phyloP scores from a whole-genome alignment of 306 rosid species.

The Castanea mollissima region DNA sequence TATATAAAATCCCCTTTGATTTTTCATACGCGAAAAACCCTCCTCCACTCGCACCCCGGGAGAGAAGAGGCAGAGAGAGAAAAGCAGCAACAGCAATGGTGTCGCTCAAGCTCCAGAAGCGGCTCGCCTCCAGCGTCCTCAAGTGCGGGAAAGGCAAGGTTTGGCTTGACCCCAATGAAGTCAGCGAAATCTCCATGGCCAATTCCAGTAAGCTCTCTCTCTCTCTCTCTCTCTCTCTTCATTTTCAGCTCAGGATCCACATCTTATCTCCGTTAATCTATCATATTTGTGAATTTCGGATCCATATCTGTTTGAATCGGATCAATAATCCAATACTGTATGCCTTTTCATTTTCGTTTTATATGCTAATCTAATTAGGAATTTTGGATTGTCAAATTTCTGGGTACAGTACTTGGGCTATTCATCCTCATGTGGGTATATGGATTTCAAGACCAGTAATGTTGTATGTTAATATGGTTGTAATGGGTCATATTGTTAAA shows the following conservation, averaged over 20 bases:
- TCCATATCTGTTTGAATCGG: not conserved
- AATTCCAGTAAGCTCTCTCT: conserved; percentile 43
- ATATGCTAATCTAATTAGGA: not conserved
- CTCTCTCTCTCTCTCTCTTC: not conserved
- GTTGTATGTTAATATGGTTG: no score
- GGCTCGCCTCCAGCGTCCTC: conserved; percentile 63
- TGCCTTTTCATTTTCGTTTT: not conserved
- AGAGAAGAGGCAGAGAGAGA: no score
- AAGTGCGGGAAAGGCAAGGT: conserved; percentile 66
- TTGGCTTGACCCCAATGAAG: conserved; percentile 68
- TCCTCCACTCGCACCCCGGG: no score
- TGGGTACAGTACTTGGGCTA: not conserved
- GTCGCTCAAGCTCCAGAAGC: conserved; percentile 66
- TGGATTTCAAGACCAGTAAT: not conserved
- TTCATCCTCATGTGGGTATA: not conserved
- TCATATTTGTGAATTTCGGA: not conserved
- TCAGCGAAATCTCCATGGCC: conserved; percentile 63
- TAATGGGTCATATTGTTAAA: no score
- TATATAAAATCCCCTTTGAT: no score
- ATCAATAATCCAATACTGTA: not conserved
- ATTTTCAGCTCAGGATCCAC: not conserved
- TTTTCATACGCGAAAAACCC: no score
- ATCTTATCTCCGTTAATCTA: not conserved
- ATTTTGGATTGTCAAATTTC: not conserved
- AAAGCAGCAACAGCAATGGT: conserved; percentile 34